Percentiles rank a stretch among this genome's conserved stretches.
Evolutionary conservation across 495 filamentous ascomycete species (phyloP).

Genomic region (Aspergillus campestris): DNA sequence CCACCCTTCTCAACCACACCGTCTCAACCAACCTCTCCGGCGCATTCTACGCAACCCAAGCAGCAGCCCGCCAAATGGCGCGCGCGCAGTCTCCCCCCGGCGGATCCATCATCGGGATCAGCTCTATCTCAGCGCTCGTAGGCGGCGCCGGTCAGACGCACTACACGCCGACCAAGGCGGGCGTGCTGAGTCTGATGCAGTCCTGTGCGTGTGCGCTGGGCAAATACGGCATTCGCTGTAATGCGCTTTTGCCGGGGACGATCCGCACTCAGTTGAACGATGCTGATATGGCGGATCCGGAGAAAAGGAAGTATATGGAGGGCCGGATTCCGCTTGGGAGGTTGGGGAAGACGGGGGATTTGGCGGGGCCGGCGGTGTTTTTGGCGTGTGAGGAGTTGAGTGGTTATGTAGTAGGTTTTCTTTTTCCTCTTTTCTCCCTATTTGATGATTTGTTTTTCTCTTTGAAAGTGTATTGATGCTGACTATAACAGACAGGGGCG

Average conservation of each 20-base stretch:
- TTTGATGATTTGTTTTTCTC: background rate
- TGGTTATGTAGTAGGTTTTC: slow-evolving; percentile 51
- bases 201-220: slow-evolving; percentile 72
- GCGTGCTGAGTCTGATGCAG: slow-evolving; percentile 77
- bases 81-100: slow-evolving; percentile 46
- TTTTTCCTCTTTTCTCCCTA: background rate
- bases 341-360: slow-evolving; percentile 57
- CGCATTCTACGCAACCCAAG: slow-evolving; percentile 78
- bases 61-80: slow-evolving; percentile 74
- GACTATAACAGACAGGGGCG: slow-evolving; percentile 53
- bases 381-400: slow-evolving; percentile 69
- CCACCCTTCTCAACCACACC: slow-evolving; percentile 54
- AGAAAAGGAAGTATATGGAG: slow-evolving; percentile 78
- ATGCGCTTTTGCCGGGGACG: slow-evolving; percentile 79
- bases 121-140: slow-evolving; percentile 76
- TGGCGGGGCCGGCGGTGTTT: slow-evolving; percentile 81
- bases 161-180: slow-evolving; percentile 90
- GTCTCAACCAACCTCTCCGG: slow-evolving; percentile 76
- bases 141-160: slow-evolving; percentile 75
- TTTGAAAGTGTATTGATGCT: background rate
- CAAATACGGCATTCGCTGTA: slow-evolving; percentile 68
- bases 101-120: slow-evolving; percentile 76
- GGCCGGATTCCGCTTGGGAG: slow-evolving; percentile 72
- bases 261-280: slow-evolving; percentile 83
- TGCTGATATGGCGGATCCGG: slow-evolving; percentile 57